Evolutionary conservation across 306 rosid genomes (phyloP), one percentile per base, ranked within the genome.

Genomic region (Dalbergia oliveri): DNA sequence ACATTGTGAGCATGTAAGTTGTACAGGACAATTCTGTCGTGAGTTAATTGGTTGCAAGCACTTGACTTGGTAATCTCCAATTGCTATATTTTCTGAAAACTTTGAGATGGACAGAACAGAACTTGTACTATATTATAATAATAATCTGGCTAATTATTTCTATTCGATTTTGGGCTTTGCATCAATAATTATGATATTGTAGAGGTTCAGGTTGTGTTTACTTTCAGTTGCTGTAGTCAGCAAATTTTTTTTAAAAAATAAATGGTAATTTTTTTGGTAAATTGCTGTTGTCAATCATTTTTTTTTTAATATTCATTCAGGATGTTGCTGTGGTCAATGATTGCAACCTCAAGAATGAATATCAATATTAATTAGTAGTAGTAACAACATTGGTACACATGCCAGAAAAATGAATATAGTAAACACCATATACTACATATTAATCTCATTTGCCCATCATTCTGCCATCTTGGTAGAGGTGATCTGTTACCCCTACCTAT

Each of bases 1-100:
- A 39, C 50, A 21, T 63, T 89, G 82, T 90, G 68, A 83, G 26
- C 56, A 33, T 41, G 43, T 50, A 23, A 15, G 51, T 15, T 11
- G 35, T 60, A 66, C 72, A 72, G 43, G 64, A 57, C 51, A 57
- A 39, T 49, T 19, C 11, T 8, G 16, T 35, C 11, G 18, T 51
- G 13, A n/a, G 6, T 54, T 45, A 43, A 64, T 45, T 61, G 64
- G 57, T 66, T 37, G 44, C 62, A 71, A 72, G 73, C 16, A 31
- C 61, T 59, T 67, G 8, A 51, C 23, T 39, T 18, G 35, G 8
- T 41, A n/a, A 8, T 21, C 26, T 23, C 41, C 8, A 23, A 4
- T 11, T 50, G 43, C 21, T 45, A 44, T 49, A 19, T 67, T 9
- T 81, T 57, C 18, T 44, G 19, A 26, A 19, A 8, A 73, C 51